Evolutionary conservation across 345 rosid genomes (phyloP), one percentile per base, ranked within the genome.

Genomic region (Geranium rotundifolium): DNA sequence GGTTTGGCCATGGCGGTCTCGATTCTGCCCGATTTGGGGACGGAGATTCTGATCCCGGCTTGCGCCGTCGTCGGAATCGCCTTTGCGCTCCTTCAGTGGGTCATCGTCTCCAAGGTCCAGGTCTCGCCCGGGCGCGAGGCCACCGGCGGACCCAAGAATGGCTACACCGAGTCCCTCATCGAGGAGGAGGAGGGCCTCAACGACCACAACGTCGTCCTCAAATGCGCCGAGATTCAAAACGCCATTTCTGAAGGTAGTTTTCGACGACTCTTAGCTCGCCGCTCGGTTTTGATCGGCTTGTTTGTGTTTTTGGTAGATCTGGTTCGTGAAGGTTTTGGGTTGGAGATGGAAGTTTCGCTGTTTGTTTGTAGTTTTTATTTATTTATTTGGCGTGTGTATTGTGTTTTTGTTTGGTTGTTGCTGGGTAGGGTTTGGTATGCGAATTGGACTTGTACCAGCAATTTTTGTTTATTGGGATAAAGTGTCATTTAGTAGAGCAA

Each of bases 111-210:
- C 19, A 70, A 73, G 31, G 89, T 89, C 41, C 84, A 82, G 81
- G 66, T 92, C 59, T 67, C 81, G 3, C 77, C 84, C 0, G 75
- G 58, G 17, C 71, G 61, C 15, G 64, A 57, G 2, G 56, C 72
- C 5, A 19, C n/a, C 64, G 39, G 18, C 63, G 18, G 46, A 64
- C 3, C 59, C 6, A 87, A 82, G 72, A 84, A 81, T 16, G 95
- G 85, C 0, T 71, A 79, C 64, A 18, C 29, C 12, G 98, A 89
- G 59, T 85, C 74, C 61, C 85, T 92, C 17, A 92, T 92, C 60
- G 99, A 90, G 66, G 99, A 92, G 66, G 99, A 90, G 62, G 99
- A 92, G 71, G 92, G 88, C n/a, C 71, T 92, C 49, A 86, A 90
- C 67, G 97, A 90, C 70, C 89, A 87, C 63, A 80, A 70, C 76